These are phyloP conservation scores for Cornus controversa DNA, from an alignment of 148 eudicot species.

Conservation along the genomic window DNA sequence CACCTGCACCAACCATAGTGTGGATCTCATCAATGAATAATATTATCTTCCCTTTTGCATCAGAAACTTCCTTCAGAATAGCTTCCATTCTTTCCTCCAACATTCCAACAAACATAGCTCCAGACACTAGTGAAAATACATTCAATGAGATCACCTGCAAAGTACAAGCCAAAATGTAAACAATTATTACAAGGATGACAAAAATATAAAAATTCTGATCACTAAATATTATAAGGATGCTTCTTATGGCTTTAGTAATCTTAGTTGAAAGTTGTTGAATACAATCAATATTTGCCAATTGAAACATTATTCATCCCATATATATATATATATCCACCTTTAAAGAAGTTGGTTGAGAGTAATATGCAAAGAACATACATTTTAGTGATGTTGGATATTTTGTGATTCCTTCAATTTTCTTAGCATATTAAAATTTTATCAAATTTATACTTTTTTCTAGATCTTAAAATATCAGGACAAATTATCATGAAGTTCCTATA, in stretches of 20 bases:
- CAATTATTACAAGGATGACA: constrained; percentile 5
- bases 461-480: too few relatives aligned
- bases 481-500: too few relatives aligned
- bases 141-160: constrained; percentile 89
- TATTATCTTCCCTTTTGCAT: constrained; percentile 90
- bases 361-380: too few relatives aligned
- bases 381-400: too few relatives aligned
- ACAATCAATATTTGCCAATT: too few relatives aligned
- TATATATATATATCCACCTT: too few relatives aligned
- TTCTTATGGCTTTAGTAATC: too few relatives aligned
- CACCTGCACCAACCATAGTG: constrained; percentile 98
- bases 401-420: too few relatives aligned
- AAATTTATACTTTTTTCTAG: background rate
- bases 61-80: constrained; percentile 87
- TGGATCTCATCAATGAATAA: constrained; percentile 95
- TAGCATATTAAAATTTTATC: too few relatives aligned
- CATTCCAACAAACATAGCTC: constrained; percentile 92
- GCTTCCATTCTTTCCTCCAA: constrained; percentile 97
- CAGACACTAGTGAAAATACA: constrained; percentile 93
- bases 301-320: background rate
- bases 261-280: too few relatives aligned
- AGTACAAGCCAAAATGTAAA: background rate
- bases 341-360: too few relatives aligned
- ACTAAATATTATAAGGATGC: too few relatives aligned
- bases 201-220: background rate